These are phyloP conservation scores for Picea abies DNA, from an alignment of 83 land plant genomes.

Conservation along the genomic window DNA sequence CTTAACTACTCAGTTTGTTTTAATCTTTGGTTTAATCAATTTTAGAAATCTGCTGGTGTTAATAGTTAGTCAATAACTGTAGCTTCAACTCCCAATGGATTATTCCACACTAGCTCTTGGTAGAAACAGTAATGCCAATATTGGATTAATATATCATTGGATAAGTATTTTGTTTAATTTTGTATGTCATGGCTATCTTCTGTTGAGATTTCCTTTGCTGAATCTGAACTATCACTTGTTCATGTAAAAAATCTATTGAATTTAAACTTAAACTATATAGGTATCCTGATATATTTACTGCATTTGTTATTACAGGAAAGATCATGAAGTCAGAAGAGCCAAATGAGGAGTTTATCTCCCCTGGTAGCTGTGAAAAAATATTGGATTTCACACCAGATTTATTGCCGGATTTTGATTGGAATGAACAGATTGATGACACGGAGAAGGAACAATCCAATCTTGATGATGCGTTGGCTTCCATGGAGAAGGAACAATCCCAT, in stretches of 20 bases:
- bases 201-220: neutral
- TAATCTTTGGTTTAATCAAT: neutral
- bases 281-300: neutral
- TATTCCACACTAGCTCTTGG: neutral
- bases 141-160: neutral
- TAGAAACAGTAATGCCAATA: neutral
- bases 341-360: conserved; percentile 21
- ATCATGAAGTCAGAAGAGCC: conserved; percentile 25
- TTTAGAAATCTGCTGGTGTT: neutral
- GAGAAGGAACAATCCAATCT: conserved; percentile 17
- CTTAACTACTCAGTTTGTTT: neutral
- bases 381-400: conserved; percentile 27
- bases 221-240: neutral
- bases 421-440: conserved; percentile 19
- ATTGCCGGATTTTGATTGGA: conserved; percentile 32
- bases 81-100: neutral
- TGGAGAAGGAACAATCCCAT: conserved; percentile 20
- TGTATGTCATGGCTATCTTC: neutral
- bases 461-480: conserved; percentile 19
- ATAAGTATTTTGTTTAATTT: neutral
- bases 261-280: neutral
- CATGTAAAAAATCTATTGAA: neutral
- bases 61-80: neutral
- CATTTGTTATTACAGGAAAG: conserved; percentile 16
- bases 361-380: conserved; percentile 5